Base-by-base conservation (phyloP, 2,329 filamentous ascomycete species). In the Endocalyx cinctus region DNA sequence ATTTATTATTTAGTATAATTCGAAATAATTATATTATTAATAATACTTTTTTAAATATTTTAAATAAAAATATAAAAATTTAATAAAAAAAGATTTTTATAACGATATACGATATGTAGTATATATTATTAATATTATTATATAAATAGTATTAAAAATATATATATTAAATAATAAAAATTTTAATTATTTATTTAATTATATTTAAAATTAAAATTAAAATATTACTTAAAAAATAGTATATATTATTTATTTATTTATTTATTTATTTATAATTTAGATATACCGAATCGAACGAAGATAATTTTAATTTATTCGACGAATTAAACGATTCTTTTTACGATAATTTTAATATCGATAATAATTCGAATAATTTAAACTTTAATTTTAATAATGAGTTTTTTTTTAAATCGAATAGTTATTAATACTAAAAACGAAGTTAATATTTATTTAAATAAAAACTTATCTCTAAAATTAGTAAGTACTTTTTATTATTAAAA, bases 371-470 rank as follows among this genome's bases (percentile, higher is more conserved):
- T 27, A 26, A 31, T 25, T 17, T 25, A 35, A 31, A 29, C 18
- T 27, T 29, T 34, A 34, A 29, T 32, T 30, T 33, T 17, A 19
- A 39, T 5, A 34, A 28, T 17, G 11, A 39, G 23, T 10, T 30
- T 29, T 23, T n/a, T 31, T 25, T 22, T 33, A 39, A 31, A 29
- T 34, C 32, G n/a, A 33, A 29, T 26, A 22, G 22, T 14, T 33
- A 27, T 25, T 19, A 27, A 29, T 31, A 30, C 25, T 27, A 17
- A 14, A n/a, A 20, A 29, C 25, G 29, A 16, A 11, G 15, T 15
- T 30, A 26, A 34, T 46, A 18, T 16, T 17, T 18, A 23, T 13
- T 22, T 25, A 18, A 25, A 30, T 32, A 6, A 15, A 19, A 27
- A 18, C 17, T 19, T 18, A 31, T 36, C 2, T 32, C 29, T 20